Percentiles rank a stretch among this genome's conserved stretches.
phyloP scores from a whole-genome alignment of 2,329 filamentous ascomycete genomes.

The Alternaria gaisen region DNA sequence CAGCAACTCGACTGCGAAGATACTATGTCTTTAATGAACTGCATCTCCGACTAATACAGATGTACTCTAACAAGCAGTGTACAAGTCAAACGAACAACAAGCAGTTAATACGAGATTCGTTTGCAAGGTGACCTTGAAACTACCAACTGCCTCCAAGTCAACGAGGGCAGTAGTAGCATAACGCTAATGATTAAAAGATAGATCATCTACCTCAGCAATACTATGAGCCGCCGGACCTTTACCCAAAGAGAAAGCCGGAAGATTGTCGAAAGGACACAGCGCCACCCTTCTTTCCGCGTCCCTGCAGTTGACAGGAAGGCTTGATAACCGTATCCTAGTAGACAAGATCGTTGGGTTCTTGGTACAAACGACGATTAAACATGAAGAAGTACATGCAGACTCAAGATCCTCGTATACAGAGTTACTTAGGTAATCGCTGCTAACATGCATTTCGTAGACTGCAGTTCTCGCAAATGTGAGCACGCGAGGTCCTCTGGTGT shows the following conservation, averaged over 20 bases:
- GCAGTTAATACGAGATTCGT: neutral
- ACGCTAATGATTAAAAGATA: too few species aligned
- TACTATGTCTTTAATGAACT: neutral
- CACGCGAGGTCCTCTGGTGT: too few species aligned
- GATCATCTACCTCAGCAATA: too few species aligned
- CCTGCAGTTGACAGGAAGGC: neutral
- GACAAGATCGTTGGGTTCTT: neutral
- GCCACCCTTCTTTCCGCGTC: too few species aligned
- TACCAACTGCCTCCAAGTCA: neutral
- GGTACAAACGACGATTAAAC: neutral
- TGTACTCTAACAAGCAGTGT: neutral
- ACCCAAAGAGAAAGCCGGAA: too few species aligned
- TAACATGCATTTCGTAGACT: neutral
- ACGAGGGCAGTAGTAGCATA: neutral
- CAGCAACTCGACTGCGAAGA: neutral
- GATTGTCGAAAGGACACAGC: too few species aligned
- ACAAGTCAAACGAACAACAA: neutral
- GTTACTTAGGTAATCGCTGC: neutral
- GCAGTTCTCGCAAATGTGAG: neutral
- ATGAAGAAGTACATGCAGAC: neutral
- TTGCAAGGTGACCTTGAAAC: neutral
- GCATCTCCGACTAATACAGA: neutral
- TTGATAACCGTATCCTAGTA: neutral
- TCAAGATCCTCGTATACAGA: neutral
- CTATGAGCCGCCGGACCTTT: too few species aligned